A percentile compares a stretch with the other conserved stretches of the same genome.
phyloP scores from a whole-genome alignment of 805 yeast genomes.

The Debaryomyces castellii region DNA sequence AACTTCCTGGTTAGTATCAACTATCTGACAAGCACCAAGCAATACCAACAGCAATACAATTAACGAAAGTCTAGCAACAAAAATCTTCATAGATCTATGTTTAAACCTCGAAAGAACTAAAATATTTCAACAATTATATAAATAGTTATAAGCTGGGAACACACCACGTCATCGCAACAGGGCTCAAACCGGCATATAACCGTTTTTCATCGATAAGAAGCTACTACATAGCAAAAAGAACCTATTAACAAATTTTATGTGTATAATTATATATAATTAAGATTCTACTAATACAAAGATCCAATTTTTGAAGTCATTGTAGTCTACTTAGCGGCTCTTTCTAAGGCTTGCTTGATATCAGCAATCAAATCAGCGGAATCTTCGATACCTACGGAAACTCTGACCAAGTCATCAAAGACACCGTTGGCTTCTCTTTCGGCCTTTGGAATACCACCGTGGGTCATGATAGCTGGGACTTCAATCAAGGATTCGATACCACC shows the following conservation, averaged over 20 bases:
- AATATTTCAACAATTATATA: neutral
- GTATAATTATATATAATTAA: neutral
- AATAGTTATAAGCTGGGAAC: neutral
- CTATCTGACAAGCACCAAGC: constrained; percentile 6
- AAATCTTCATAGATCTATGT: neutral
- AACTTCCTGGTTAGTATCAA: constrained; percentile 11
- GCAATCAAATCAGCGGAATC: constrained; percentile 72
- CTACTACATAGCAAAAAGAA: too few relatives aligned
- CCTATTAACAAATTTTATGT: neutral
- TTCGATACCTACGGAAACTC: constrained; percentile 87
- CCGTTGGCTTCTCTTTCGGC: constrained; percentile 77
- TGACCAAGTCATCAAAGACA: constrained; percentile 76
- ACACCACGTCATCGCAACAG: neutral
- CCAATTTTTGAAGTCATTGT: neutral
- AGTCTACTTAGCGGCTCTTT: constrained; percentile 14
- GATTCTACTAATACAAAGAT: neutral
- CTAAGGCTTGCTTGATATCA: constrained; percentile 71
- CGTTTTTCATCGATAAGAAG: too few relatives aligned
- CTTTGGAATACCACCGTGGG: constrained; percentile 86
- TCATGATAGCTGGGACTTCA: constrained; percentile 90
- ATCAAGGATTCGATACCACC: constrained; percentile 87
- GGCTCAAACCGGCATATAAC: neutral
- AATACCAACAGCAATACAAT: neutral
- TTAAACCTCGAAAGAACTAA: neutral
- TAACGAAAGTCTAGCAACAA: constrained; percentile 1